Evolutionary conservation across 768 basidiomycete genomes (phyloP).

Genomic region (Mycena alexandri): DNA sequence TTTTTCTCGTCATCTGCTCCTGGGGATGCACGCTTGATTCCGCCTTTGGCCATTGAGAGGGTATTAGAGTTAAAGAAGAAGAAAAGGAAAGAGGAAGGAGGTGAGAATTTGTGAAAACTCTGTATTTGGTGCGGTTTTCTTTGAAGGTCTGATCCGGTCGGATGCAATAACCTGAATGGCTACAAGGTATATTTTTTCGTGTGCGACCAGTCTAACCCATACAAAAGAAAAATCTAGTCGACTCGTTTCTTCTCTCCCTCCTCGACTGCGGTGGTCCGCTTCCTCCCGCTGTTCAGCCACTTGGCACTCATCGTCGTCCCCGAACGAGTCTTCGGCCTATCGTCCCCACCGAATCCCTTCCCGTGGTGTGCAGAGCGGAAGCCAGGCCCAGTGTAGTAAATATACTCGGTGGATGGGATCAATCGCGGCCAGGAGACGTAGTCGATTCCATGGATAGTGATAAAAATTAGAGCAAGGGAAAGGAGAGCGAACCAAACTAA

Average conservation of each 20-base stretch:
- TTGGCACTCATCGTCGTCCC: constrained; percentile 53
- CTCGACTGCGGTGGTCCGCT: constrained; percentile 73
- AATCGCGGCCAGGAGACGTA: constrained; percentile 97
- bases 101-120: constrained; percentile 9
- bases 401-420: constrained; percentile 83
- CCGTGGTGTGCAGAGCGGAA: constrained; percentile 84
- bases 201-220: neutral
- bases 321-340: constrained; percentile 44
- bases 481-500: constrained; percentile 82
- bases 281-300: constrained; percentile 54
- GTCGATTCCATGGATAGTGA: constrained; percentile 88
- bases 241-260: constrained; percentile 84
- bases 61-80: constrained; percentile 34
- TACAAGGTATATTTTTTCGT: no score
- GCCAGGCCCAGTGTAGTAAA: constrained; percentile 92
- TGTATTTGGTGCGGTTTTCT: neutral
- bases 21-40: constrained; percentile 84
- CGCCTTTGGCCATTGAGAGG: constrained; percentile 56
- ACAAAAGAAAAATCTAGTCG: constrained; percentile 52
- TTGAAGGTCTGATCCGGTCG: constrained; percentile 10
- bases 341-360: constrained; percentile 68
- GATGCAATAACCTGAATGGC: no score
- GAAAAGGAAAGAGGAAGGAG: constrained; percentile 32
- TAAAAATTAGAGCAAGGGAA: constrained; percentile 73
- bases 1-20: constrained; percentile 82